phyloP scores from a whole-genome alignment of 2,329 filamentous ascomycete species.

The Septoria petroselini region DNA sequence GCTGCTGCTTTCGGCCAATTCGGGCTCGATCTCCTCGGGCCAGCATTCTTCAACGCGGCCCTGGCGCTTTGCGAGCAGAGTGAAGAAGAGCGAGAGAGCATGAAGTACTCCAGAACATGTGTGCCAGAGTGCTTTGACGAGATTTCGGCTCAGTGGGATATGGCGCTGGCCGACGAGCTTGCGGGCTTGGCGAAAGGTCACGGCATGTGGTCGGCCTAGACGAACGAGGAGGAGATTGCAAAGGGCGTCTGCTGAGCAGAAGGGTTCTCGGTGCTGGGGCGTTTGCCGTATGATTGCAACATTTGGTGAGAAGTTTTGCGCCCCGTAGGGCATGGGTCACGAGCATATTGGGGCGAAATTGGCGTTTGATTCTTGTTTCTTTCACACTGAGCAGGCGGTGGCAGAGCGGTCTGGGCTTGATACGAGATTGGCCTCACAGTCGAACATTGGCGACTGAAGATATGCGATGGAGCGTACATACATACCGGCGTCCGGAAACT shows the following conservation, averaged over 20 bases:
- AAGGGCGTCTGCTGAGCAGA: neutral
- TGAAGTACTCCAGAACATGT: neutral
- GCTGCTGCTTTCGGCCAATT: constrained; percentile 5
- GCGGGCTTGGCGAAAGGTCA: neutral
- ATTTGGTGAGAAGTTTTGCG: neutral
- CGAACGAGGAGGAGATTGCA: neutral
- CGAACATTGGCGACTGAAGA: no score
- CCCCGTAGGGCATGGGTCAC: no score
- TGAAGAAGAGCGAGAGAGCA: neutral
- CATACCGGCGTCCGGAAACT: no score
- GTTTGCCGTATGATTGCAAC: neutral
- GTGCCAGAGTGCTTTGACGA: constrained; percentile 6
- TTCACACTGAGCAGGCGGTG: no score
- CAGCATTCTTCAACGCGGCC: constrained; percentile 2
- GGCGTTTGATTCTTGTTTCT: neutral
- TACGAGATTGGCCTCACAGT: no score
- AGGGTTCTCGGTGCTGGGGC: neutral
- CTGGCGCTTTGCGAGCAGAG: constrained; percentile 2
- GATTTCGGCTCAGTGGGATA: neutral
- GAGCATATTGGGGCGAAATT: neutral
- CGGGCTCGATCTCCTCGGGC: constrained; percentile 7
- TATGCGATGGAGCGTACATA: no score
- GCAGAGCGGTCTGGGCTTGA: no score
- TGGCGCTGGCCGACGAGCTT: neutral
- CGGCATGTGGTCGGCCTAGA: constrained; percentile 1